Conservation (phyloP, 768 basidiomycete species). For the Mycena amicta region DNA sequence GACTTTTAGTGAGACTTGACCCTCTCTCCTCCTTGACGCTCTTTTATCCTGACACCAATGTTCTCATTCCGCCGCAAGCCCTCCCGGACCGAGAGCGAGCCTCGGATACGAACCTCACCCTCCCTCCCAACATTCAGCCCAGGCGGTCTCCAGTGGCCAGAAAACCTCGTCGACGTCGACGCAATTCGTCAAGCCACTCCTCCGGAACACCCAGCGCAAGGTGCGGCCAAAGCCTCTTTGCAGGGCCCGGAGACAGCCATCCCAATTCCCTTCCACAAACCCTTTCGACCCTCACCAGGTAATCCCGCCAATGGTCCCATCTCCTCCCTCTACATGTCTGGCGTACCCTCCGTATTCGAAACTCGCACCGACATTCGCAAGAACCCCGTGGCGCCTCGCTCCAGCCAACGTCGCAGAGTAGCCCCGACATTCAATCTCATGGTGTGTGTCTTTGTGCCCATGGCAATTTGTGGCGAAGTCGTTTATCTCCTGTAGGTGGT, state of each 20-base stretch:
- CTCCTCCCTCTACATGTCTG: slow-evolving; percentile 70
- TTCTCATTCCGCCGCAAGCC: slow-evolving; percentile 77
- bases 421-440: slow-evolving; percentile 87
- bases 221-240: slow-evolving; percentile 73
- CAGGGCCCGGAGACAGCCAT: slow-evolving; percentile 45
- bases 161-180: slow-evolving; percentile 74
- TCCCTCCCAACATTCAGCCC: slow-evolving; percentile 78
- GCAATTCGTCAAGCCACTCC: slow-evolving; percentile 56
- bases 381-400: slow-evolving; percentile 41
- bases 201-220: slow-evolving; percentile 48
- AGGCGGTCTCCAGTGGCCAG: slow-evolving; percentile 84
- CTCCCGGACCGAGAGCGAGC: slow-evolving; percentile 49
- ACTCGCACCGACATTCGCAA: slow-evolving; percentile 46
- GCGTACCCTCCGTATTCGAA: slow-evolving; percentile 65
- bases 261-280: slow-evolving; percentile 82
- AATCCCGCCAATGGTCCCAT: slow-evolving; percentile 54
- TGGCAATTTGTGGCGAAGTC: slow-evolving; percentile 10
- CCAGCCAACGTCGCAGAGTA: slow-evolving; percentile 66
- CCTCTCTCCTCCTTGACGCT: slow-evolving; percentile 13
- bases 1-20: slow-evolving; percentile 13
- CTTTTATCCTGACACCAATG: too few species aligned
- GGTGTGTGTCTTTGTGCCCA: slow-evolving; percentile 47
- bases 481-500: slow-evolving; percentile 55
- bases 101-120: slow-evolving; percentile 69
- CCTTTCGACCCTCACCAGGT: slow-evolving; percentile 63